A percentile compares a stretch with the other conserved stretches of the same genome.
Evolutionary conservation across 352 stramenopile genomes (phyloP).

Genomic region (Elongisporangium senticosum): DNA sequence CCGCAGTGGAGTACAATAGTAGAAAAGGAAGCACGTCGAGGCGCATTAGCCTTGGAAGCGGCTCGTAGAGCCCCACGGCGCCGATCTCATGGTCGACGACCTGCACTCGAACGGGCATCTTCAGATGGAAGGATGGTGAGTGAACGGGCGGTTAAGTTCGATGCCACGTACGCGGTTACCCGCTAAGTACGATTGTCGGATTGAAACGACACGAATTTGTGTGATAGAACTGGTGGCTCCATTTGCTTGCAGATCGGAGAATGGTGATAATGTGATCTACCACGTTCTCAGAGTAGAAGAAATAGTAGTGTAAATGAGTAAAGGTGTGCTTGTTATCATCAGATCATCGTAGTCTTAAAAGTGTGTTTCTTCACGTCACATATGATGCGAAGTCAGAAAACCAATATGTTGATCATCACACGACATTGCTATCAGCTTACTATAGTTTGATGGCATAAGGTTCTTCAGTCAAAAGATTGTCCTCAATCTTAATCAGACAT

Average conservation of each 20-base stretch:
- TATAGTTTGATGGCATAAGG: neutral
- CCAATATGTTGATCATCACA: conserved; percentile 64
- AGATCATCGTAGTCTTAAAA: conserved; percentile 88
- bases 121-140: conserved; percentile 12
- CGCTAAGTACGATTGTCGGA: conserved; percentile 28
- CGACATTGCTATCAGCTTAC: conserved; percentile 20
- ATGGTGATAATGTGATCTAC: no score
- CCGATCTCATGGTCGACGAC: conserved; percentile 52
- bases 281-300: no score
- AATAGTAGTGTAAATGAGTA: no score
- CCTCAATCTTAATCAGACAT: conserved; percentile 81
- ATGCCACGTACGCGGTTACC: no score
- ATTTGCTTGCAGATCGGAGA: no score
- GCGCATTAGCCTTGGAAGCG: conserved; percentile 46
- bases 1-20: no score
- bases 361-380: conserved; percentile 61
- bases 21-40: no score
- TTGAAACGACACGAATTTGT: no score
- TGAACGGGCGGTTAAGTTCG: neutral
- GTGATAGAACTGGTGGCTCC: no score
- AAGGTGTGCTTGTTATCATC: conserved; percentile 25
- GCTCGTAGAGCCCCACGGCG: conserved; percentile 50
- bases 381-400: conserved; percentile 51
- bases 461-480: conserved; percentile 54
- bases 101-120: conserved; percentile 11